Evolutionary conservation across 1,139 yeast species (phyloP).

Genomic region (Zygosaccharomyces pseudobailii): DNA sequence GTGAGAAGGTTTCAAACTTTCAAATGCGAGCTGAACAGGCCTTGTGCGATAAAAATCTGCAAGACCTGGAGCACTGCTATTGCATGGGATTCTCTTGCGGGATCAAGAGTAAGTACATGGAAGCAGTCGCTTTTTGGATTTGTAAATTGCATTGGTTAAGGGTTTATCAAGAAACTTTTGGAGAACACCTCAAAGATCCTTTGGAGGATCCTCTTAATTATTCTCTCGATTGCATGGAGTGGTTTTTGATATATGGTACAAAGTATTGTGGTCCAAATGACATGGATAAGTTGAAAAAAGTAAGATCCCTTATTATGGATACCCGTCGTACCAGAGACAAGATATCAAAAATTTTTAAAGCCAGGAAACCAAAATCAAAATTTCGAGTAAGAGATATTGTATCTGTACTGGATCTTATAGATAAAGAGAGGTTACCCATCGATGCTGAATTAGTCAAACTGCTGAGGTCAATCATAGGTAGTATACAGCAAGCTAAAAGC

Average conservation of each 20-base stretch:
- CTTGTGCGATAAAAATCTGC: conserved; percentile 5
- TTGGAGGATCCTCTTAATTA: conserved; percentile 36
- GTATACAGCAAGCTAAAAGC: conserved; percentile 29
- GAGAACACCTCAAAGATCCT: conserved; percentile 30
- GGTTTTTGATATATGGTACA: conserved; percentile 19
- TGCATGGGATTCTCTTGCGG: conserved; percentile 7
- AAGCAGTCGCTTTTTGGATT: conserved; percentile 9
- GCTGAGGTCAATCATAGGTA: conserved; percentile 19
- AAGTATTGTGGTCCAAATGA: conserved; percentile 15
- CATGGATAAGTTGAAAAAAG: conserved; percentile 12
- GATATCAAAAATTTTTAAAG: conserved; percentile 24
- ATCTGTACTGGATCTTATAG: conserved; percentile 13
- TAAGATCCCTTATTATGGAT: conserved; percentile 12
- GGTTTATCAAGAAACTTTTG: conserved; percentile 13
- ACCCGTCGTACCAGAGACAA: conserved; percentile 17
- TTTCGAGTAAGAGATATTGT: conserved; percentile 22
- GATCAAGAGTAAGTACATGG: conserved; percentile 7
- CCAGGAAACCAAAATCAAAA: conserved; percentile 30
- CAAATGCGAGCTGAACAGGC: conserved; percentile 8
- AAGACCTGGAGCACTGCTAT: conserved; percentile 9
- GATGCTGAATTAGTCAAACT: conserved; percentile 14
- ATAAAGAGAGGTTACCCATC: conserved; percentile 26
- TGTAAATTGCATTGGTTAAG: conserved; percentile 19
- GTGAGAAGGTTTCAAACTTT: conserved; percentile 6
- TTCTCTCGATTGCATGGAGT: conserved; percentile 27